These are phyloP conservation scores for Didymella pomorum DNA, from an alignment of 2,329 filamentous ascomycete genomes.

Conservation along the genomic window DNA sequence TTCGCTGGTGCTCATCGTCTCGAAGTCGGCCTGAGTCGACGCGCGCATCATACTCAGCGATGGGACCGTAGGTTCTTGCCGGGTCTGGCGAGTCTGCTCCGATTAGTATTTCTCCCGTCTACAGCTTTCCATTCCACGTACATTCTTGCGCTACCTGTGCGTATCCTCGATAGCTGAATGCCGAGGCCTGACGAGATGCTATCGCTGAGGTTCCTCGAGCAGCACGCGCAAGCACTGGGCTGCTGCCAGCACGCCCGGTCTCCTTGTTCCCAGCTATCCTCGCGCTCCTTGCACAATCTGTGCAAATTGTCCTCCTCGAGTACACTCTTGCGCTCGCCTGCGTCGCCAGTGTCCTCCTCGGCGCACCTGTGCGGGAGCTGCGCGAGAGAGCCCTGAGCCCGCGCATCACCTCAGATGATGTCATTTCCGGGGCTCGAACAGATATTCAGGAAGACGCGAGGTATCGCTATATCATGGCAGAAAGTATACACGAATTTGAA, in stretches of 20 bases:
- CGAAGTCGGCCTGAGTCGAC: conserved; percentile 76
- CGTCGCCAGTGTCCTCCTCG: conserved; percentile 20
- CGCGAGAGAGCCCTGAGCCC: conserved; percentile 41
- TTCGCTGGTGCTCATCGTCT: conserved; percentile 91
- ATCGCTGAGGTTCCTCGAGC: too few relatives aligned
- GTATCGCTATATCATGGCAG: conserved; percentile 23
- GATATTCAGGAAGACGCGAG: neutral
- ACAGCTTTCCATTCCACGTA: conserved; percentile 15
- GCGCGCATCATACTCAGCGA: conserved; percentile 86
- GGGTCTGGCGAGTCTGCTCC: conserved; percentile 25
- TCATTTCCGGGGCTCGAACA: conserved; percentile 34
- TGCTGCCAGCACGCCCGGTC: conserved; percentile 12
- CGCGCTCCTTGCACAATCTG: conserved; percentile 33
- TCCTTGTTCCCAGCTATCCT: conserved; percentile 20
- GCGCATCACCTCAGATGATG: conserved; percentile 45
- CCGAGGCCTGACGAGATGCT: conserved; percentile 19
- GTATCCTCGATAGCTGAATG: conserved; percentile 34
- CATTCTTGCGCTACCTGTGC: conserved; percentile 40
- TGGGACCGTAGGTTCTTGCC: conserved; percentile 65
- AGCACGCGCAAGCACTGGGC: conserved; percentile 14
- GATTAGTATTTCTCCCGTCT: conserved; percentile 15
- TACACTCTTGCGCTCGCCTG: conserved; percentile 4
- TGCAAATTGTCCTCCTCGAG: conserved; percentile 38
- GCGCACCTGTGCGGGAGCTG: conserved; percentile 37
- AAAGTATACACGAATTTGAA: neutral